Conservation (phyloP, 148 eudicot species). For the Rhododendron vialii region DNA sequence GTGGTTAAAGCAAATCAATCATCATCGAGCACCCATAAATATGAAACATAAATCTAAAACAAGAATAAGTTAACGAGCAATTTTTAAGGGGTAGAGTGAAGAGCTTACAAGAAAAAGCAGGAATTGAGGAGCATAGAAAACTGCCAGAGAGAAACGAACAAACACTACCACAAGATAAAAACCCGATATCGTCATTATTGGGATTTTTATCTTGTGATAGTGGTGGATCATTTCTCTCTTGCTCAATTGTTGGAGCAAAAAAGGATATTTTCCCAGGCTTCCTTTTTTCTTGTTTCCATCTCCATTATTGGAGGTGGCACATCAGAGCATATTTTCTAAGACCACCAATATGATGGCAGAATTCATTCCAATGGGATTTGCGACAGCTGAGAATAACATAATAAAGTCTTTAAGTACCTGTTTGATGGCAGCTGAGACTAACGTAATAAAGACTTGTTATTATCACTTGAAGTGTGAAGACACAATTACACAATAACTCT, state of each 20-base stretch:
- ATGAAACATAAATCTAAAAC: neutral
- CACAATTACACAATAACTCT: too few relatives aligned
- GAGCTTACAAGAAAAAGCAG: too few relatives aligned
- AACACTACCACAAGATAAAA: neutral
- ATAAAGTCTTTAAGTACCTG: too few relatives aligned
- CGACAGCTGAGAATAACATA: too few relatives aligned
- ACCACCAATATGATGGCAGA: too few relatives aligned
- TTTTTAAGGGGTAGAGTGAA: too few relatives aligned
- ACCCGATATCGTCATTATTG: neutral
- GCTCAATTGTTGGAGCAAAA: neutral
- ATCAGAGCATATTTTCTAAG: too few relatives aligned
- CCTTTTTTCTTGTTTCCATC: too few relatives aligned
- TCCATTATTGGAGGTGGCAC: too few relatives aligned
- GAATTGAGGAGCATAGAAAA: too few relatives aligned
- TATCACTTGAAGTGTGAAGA: neutral
- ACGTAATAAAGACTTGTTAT: neutral
- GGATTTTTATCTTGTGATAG: neutral
- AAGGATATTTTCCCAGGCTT: too few relatives aligned
- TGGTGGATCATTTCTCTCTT: neutral
- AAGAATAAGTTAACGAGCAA: neutral
- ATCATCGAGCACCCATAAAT: constrained; percentile 28
- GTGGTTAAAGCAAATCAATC: constrained; percentile 50
- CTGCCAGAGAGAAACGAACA: neutral
- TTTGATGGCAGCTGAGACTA: neutral
- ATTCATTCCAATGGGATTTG: too few relatives aligned